Evolutionary conservation across 1,284 basidiomycete species (phyloP).

Genomic region (Melampsora abietis-canadensis): DNA sequence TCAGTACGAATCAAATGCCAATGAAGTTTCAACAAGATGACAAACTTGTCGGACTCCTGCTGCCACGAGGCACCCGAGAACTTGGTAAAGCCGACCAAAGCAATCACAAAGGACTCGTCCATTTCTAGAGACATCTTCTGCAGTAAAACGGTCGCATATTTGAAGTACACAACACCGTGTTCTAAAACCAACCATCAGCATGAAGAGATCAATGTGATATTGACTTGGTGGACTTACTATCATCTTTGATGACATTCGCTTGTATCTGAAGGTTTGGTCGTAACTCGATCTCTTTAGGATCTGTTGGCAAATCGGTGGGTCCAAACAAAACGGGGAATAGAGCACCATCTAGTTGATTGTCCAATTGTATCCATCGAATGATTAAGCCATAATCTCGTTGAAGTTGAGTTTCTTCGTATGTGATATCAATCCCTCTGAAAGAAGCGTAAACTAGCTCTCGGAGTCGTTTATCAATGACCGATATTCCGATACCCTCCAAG

Average conservation of each 20-base stretch:
- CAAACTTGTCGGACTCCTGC: conserved; percentile 57
- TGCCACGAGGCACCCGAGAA: conserved; percentile 88
- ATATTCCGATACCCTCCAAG: conserved; percentile 87
- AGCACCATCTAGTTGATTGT: conserved; percentile 96
- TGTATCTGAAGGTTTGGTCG: conserved; percentile 88
- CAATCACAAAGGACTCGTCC: conserved; percentile 94
- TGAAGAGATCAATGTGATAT: not conserved
- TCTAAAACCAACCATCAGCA: conserved; percentile 57
- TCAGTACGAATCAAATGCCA: not conserved
- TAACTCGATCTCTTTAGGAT: conserved; percentile 70
- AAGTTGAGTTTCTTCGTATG: conserved; percentile 76
- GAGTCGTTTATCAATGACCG: conserved; percentile 81
- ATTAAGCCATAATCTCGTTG: conserved; percentile 75
- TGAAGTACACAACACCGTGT: conserved; percentile 93
- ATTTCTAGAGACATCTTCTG: conserved; percentile 93
- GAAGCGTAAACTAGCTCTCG: conserved; percentile 88
- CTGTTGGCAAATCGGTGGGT: conserved; percentile 83
- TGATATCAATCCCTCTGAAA: conserved; percentile 73
- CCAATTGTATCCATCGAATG: conserved; percentile 90
- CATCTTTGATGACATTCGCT: conserved; percentile 85
- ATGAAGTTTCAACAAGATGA: not conserved
- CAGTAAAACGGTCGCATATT: conserved; percentile 90
- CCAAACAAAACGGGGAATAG: conserved; percentile 93
- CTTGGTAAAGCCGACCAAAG: conserved; percentile 85
- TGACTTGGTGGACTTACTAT: conserved; percentile 60